Evolutionary conservation across 2,329 filamentous ascomycete genomes (phyloP).

Genomic region (Phialemoniopsis sp.): DNA sequence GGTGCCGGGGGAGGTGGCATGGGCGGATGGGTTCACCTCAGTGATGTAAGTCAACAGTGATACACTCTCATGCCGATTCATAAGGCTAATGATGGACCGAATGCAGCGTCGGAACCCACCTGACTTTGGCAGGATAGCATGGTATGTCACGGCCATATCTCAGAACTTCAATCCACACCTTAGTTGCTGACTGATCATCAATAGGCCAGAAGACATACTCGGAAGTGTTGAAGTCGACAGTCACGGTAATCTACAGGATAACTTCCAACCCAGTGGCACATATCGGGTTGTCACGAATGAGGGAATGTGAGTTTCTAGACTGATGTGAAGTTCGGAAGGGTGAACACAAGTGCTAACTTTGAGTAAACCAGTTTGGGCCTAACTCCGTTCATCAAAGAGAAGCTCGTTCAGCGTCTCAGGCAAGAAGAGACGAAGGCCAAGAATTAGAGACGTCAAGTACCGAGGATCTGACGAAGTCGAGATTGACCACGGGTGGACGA

Average conservation of each 20-base stretch:
- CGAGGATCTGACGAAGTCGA: too few species aligned
- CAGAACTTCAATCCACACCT: neutral
- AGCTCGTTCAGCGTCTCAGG: constrained; percentile 47
- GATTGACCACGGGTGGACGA: too few species aligned
- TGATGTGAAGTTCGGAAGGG: neutral
- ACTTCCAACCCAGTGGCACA: constrained; percentile 15
- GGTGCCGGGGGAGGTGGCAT: constrained; percentile 55
- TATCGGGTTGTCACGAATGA: constrained; percentile 62
- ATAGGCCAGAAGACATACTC: constrained; percentile 61
- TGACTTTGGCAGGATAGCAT: constrained; percentile 64
- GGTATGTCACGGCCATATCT: constrained; percentile 18
- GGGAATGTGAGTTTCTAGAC: constrained; percentile 53
- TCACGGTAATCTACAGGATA: constrained; percentile 27
- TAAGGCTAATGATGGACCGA: neutral
- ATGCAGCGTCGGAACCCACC: constrained; percentile 51
- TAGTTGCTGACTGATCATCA: neutral
- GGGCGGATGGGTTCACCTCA: constrained; percentile 62
- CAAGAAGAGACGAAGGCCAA: constrained; percentile 40
- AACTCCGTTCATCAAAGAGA: constrained; percentile 49
- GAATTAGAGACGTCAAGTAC: too few species aligned
- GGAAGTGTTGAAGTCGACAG: constrained; percentile 63
- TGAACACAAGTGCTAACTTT: neutral
- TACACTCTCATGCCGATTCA: neutral
- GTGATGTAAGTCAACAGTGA: constrained; percentile 35
- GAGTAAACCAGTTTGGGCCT: constrained; percentile 39